Conservation (phyloP, 495 filamentous ascomycete species). For the Aspergillus bridgeri region DNA sequence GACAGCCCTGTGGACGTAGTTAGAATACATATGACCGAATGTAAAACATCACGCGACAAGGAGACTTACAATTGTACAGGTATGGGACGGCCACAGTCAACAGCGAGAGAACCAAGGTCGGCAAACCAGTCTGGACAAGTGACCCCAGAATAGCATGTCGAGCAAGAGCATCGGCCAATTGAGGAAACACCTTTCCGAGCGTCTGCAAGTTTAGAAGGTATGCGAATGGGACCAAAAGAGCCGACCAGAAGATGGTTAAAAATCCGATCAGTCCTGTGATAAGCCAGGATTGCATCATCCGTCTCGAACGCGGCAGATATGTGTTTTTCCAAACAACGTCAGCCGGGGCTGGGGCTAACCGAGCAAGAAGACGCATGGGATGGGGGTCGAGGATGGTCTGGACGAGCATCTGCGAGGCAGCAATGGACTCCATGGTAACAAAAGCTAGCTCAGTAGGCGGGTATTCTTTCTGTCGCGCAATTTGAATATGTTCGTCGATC, state of each 20-base stretch:
- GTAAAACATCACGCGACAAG: not conserved
- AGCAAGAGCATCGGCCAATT: slow-evolving; percentile 64
- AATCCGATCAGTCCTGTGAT: slow-evolving; percentile 79
- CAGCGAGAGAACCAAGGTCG: slow-evolving; percentile 77
- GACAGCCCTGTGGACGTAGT: slow-evolving; percentile 56
- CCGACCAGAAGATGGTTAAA: slow-evolving; percentile 85
- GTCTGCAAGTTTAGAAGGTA: slow-evolving; percentile 71
- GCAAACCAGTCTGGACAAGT: slow-evolving; percentile 81
- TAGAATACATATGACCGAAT: not conserved
- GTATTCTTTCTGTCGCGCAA: slow-evolving; percentile 72
- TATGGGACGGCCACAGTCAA: slow-evolving; percentile 89
- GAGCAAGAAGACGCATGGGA: slow-evolving; percentile 79
- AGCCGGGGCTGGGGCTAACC: slow-evolving; percentile 78
- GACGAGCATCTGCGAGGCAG: slow-evolving; percentile 89
- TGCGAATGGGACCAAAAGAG: slow-evolving; percentile 78
- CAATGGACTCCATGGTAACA: slow-evolving; percentile 94
- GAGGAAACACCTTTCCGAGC: slow-evolving; percentile 67
- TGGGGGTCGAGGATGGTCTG: slow-evolving; percentile 88
- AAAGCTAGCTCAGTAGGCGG: slow-evolving; percentile 80
- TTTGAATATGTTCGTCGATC: slow-evolving; percentile 72
- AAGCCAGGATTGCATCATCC: slow-evolving; percentile 73
- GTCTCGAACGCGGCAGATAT: slow-evolving; percentile 70
- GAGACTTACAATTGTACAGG: slow-evolving; percentile 75
- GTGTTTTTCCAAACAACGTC: slow-evolving; percentile 94
- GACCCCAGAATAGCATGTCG: slow-evolving; percentile 64